phyloP scores from a whole-genome alignment of 2,329 filamentous ascomycete genomes.

The Gaeumannomyces tritici region DNA sequence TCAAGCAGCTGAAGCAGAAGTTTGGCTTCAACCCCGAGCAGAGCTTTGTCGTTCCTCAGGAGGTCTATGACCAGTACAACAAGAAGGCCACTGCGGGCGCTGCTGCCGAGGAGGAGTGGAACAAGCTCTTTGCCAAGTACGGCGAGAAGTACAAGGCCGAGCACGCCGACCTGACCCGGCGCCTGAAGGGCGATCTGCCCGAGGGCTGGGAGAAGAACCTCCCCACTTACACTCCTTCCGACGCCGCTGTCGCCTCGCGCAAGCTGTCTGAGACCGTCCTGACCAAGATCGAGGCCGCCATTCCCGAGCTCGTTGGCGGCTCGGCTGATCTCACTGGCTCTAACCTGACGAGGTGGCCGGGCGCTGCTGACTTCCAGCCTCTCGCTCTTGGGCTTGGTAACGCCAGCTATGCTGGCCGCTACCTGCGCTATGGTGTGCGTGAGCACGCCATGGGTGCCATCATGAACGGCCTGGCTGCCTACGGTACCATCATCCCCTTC shows the following conservation, averaged over 20 bases:
- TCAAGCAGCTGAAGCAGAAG: conserved; percentile 85
- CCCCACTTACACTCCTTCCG: conserved; percentile 79
- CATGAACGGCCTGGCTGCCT: conserved; percentile 91
- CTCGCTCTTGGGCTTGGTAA: conserved; percentile 76
- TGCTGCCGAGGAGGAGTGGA: conserved; percentile 89
- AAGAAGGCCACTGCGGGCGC: conserved; percentile 81
- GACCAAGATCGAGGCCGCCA: conserved; percentile 68
- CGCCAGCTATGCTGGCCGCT: conserved; percentile 61
- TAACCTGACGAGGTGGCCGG: conserved; percentile 98
- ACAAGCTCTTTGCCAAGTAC: conserved; percentile 86
- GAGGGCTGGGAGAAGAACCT: conserved; percentile 94
- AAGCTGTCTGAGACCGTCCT: conserved; percentile 96
- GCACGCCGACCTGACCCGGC: conserved; percentile 71
- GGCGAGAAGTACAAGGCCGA: conserved; percentile 65
- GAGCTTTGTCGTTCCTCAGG: conserved; percentile 85
- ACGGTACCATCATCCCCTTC: conserved; percentile 90
- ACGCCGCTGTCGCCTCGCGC: conserved; percentile 79
- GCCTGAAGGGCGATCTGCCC: conserved; percentile 73
- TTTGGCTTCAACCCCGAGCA: conserved; percentile 95
- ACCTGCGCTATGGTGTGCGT: conserved; percentile 85
- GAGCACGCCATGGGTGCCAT: conserved; percentile 89
- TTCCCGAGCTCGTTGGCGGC: conserved; percentile 90
- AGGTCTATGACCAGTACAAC: conserved; percentile 86
- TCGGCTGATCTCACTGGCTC: conserved; percentile 97
- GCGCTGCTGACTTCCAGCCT: conserved; percentile 93